Evolutionary conservation across 2,329 filamentous ascomycete species (phyloP).

Genomic region (Pseudocercospora vitis): DNA sequence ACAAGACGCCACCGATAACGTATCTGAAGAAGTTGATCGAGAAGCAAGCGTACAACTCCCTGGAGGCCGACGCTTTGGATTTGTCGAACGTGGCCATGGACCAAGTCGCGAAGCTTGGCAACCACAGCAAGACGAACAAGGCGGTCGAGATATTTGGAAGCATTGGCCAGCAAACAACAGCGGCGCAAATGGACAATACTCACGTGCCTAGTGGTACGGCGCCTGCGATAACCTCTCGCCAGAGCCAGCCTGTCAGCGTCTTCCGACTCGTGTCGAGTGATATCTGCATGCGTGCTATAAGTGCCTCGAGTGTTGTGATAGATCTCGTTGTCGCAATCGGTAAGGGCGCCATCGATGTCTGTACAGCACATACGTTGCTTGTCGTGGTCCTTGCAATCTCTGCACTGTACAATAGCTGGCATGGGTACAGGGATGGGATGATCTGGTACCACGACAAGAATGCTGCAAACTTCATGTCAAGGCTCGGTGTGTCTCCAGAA

Average conservation of each 20-base stretch:
- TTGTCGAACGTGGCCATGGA: conserved; percentile 74
- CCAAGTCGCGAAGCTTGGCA: conserved; percentile 72
- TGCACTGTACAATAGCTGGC: conserved; percentile 68
- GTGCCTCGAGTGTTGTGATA: conserved; percentile 31
- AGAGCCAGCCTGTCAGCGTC: conserved; percentile 26
- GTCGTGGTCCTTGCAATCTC: conserved; percentile 69
- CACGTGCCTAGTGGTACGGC: conserved; percentile 23
- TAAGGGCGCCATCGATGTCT: conserved; percentile 31
- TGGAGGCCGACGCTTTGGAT: conserved; percentile 69
- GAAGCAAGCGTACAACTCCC: conserved; percentile 70
- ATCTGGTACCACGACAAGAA: conserved; percentile 84
- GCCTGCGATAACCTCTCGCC: conserved; percentile 13
- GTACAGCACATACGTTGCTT: conserved; percentile 68
- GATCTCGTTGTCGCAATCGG: conserved; percentile 48
- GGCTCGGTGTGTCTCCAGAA: conserved; percentile 77
- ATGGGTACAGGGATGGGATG: conserved; percentile 70
- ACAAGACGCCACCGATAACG: conserved; percentile 44
- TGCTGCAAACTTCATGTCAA: conserved; percentile 76
- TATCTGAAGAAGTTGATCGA: conserved; percentile 57
- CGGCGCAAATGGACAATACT: conserved; percentile 46
- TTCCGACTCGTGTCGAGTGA: conserved; percentile 35
- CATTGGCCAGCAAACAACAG: conserved; percentile 64
- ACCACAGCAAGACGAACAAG: conserved; percentile 71
- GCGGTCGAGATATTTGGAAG: conserved; percentile 78
- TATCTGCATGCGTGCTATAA: conserved; percentile 29